Conservation (phyloP, 768 basidiomycete genomes). For the Boletus rex-veris region DNA sequence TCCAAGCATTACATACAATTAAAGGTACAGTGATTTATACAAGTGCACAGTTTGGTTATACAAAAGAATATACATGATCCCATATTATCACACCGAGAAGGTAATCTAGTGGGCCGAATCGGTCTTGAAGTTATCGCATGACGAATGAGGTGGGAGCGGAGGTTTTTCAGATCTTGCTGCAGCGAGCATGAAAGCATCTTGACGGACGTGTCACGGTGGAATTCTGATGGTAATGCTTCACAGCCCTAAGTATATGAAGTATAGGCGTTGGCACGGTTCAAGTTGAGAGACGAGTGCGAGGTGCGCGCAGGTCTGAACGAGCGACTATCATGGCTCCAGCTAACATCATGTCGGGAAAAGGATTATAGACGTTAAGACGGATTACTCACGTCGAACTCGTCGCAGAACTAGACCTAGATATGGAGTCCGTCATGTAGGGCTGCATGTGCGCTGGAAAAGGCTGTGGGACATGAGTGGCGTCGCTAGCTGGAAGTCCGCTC, state of each 20-base stretch:
- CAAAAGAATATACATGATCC: slow-evolving; percentile 33
- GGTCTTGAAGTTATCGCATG: slow-evolving; percentile 21
- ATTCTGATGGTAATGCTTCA: slow-evolving; percentile 1
- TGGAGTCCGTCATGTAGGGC: slow-evolving; percentile 17
- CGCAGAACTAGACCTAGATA: slow-evolving; percentile 33
- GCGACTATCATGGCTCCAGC: slow-evolving; percentile 30
- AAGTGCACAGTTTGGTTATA: slow-evolving; percentile 21
- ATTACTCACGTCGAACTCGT: slow-evolving; percentile 32
- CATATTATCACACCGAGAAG: slow-evolving; percentile 25
- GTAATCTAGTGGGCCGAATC: slow-evolving; percentile 10
- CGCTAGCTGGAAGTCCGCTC: slow-evolving; percentile 17
- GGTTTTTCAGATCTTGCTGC: background rate
- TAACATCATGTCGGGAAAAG: slow-evolving; percentile 12
- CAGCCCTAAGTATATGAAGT: slow-evolving; percentile 19
- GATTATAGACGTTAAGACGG: background rate
- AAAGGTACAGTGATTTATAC: slow-evolving; percentile 19
- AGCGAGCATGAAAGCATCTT: slow-evolving; percentile 21
- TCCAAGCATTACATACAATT: slow-evolving; percentile 24
- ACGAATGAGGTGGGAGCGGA: slow-evolving; percentile 5
- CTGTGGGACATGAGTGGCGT: slow-evolving; percentile 26
- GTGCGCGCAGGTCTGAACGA: slow-evolving; percentile 14
- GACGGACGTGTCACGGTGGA: background rate
- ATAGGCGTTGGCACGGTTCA: slow-evolving; percentile 15
- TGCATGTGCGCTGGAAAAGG: slow-evolving; percentile 16
- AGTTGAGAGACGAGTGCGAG: slow-evolving; percentile 10